Evolutionary conservation across 1,139 yeast species (phyloP).

Genomic region (Saccharomyces hybrid): DNA sequence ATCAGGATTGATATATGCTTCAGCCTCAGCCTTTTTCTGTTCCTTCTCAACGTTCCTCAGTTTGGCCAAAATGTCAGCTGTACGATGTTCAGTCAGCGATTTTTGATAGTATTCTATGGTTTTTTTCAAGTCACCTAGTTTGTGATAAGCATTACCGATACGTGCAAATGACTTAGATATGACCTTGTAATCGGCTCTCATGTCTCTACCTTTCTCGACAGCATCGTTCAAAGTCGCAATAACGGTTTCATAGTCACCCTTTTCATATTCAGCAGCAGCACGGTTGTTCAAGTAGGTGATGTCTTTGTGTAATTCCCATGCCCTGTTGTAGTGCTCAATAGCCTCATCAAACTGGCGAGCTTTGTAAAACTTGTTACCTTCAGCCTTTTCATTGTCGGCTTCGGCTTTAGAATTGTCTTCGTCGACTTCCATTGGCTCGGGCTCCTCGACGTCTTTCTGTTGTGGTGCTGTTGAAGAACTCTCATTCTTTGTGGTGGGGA

Average conservation of each 20-base stretch:
- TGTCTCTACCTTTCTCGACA: constrained; percentile 80
- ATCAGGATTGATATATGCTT: constrained; percentile 76
- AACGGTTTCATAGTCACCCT: constrained; percentile 83
- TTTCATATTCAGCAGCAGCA: constrained; percentile 96
- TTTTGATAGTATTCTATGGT: constrained; percentile 82
- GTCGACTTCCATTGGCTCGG: constrained; percentile 35
- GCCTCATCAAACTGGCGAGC: constrained; percentile 89
- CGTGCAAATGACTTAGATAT: constrained; percentile 93
- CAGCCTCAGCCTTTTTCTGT: constrained; percentile 68
- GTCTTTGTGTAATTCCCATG: constrained; percentile 77
- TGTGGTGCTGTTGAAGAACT: constrained; percentile 20
- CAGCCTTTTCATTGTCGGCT: constrained; percentile 77
- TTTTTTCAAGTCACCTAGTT: constrained; percentile 59
- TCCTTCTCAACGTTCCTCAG: constrained; percentile 84
- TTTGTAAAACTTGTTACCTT: constrained; percentile 84
- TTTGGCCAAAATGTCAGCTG: constrained; percentile 86
- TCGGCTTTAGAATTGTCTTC: constrained; percentile 37
- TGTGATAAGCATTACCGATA: constrained; percentile 75
- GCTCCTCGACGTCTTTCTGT: constrained; percentile 29
- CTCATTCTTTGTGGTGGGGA: constrained; percentile 7
- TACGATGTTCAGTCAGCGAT: constrained; percentile 94
- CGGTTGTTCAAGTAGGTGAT: constrained; percentile 92
- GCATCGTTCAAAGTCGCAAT: constrained; percentile 77
- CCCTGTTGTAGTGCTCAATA: constrained; percentile 73
- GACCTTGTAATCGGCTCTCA: constrained; percentile 84